These are phyloP conservation scores for Oldenlandia corymbosa DNA, from an alignment of 257 asterid genomes.

Conservation along the genomic window DNA sequence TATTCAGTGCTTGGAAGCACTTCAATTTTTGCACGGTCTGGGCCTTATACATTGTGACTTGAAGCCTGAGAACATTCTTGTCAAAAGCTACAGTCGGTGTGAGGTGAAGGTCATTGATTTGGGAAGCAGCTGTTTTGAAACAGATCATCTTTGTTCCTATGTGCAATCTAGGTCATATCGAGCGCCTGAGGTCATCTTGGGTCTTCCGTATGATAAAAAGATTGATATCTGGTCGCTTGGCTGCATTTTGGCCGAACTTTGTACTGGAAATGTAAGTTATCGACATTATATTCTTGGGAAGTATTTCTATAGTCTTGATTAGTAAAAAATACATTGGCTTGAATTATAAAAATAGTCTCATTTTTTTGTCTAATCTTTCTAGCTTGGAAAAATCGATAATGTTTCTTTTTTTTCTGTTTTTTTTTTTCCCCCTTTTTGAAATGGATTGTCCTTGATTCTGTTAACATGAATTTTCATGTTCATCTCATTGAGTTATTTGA, in stretches of 20 bases:
- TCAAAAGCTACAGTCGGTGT: constrained; percentile 98
- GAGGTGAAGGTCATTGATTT: constrained; percentile 97
- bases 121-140: constrained; percentile 95
- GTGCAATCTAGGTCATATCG: constrained; percentile 98
- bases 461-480: too few relatives aligned
- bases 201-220: constrained; percentile 90
- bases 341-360: too few relatives aligned
- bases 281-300: constrained; percentile 10
- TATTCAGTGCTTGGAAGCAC: constrained; percentile 95
- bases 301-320: not conserved
- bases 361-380: too few relatives aligned
- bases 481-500: too few relatives aligned
- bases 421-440: too few relatives aligned
- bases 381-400: too few relatives aligned
- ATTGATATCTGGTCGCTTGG: constrained; percentile 98
- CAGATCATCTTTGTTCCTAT: constrained; percentile 95
- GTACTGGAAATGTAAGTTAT: constrained; percentile 91
- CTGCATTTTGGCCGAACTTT: constrained; percentile 96
- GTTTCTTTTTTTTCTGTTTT: too few relatives aligned
- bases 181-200: constrained; percentile 96
- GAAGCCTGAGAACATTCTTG: constrained; percentile 97
- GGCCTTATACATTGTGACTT: constrained; percentile 99
- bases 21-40: constrained; percentile 83
- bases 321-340: too few relatives aligned
- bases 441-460: too few relatives aligned